Percentiles rank a stretch among this genome's conserved stretches.
phyloP scores from a whole-genome alignment of 2,329 filamentous ascomycete species.

The Westerdykella aurantiaca region DNA sequence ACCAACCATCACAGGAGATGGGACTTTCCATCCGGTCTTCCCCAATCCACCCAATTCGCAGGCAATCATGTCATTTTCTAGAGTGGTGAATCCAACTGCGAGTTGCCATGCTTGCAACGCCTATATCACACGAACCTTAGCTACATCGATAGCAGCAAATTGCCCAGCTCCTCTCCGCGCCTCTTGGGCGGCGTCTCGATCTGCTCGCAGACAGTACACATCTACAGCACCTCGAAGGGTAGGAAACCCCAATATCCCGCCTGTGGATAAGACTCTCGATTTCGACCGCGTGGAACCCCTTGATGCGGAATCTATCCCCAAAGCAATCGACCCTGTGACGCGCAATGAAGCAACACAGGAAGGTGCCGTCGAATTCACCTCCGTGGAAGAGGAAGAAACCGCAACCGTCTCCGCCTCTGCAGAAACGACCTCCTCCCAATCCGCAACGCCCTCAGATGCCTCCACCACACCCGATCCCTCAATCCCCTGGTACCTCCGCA shows the following conservation, averaged over 20 bases:
- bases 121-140: constrained; percentile 5
- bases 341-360: neutral
- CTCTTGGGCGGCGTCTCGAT: constrained; percentile 4
- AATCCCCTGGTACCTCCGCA: constrained; percentile 82
- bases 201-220: constrained; percentile 15
- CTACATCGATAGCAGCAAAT: constrained; percentile 3
- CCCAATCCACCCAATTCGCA: neutral
- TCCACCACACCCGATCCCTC: constrained; percentile 9
- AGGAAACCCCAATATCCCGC: constrained; percentile 8
- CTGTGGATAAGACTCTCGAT: constrained; percentile 9
- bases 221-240: constrained; percentile 12
- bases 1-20: constrained; percentile 3
- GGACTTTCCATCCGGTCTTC: constrained; percentile 1
- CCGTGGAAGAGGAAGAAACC: too few species aligned
- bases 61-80: constrained; percentile 19
- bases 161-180: constrained; percentile 4
- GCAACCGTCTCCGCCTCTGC: neutral
- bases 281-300: constrained; percentile 8
- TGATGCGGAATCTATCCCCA: neutral
- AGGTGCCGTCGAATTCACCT: neutral
- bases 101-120: constrained; percentile 22
- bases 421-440: neutral
- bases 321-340: neutral
- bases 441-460: neutral
- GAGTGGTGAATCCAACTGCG: constrained; percentile 15